Percentiles rank a stretch among this genome's conserved stretches.
phyloP scores from a whole-genome alignment of 2,329 filamentous ascomycete genomes.

The Claviceps sp. region DNA sequence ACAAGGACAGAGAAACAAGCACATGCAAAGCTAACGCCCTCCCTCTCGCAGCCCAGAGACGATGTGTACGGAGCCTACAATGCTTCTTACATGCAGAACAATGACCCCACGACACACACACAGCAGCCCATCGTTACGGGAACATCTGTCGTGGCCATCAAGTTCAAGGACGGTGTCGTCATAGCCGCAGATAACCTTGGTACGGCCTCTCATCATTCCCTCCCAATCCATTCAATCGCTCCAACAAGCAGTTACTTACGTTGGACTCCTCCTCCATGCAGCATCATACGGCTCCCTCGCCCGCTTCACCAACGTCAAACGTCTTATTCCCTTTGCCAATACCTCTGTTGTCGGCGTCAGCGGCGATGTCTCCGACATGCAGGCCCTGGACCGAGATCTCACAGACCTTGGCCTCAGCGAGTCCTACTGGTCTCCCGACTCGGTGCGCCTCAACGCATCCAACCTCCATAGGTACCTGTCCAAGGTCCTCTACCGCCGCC shows the following conservation, averaged over 20 bases:
- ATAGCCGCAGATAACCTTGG: slow-evolving; percentile 95
- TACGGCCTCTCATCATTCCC: slow-evolving; percentile 22
- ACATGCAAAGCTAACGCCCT: background rate
- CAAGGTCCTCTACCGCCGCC: slow-evolving; percentile 91
- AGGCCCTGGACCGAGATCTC: slow-evolving; percentile 89
- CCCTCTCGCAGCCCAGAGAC: slow-evolving; percentile 63
- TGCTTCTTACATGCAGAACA: slow-evolving; percentile 62
- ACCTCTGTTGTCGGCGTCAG: slow-evolving; percentile 82
- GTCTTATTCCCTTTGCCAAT: slow-evolving; percentile 77
- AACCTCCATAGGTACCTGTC: slow-evolving; percentile 94
- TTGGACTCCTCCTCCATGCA: slow-evolving; percentile 20
- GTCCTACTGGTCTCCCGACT: slow-evolving; percentile 50
- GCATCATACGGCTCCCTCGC: slow-evolving; percentile 96
- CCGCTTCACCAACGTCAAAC: slow-evolving; percentile 93
- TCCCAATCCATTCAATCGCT: background rate
- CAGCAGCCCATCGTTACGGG: slow-evolving; percentile 90
- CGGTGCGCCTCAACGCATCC: slow-evolving; percentile 59
- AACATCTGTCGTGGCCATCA: slow-evolving; percentile 87
- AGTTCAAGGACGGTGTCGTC: slow-evolving; percentile 92
- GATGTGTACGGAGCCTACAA: slow-evolving; percentile 95
- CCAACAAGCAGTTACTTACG: background rate
- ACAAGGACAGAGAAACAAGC: slow-evolving; percentile 1
- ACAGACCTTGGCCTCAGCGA: slow-evolving; percentile 77
- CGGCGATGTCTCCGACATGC: slow-evolving; percentile 98
- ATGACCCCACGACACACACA: slow-evolving; percentile 68